Evolutionary conservation across 371 early-diverging fungal genomes (phyloP).

Genomic region (Mortierella sp.): DNA sequence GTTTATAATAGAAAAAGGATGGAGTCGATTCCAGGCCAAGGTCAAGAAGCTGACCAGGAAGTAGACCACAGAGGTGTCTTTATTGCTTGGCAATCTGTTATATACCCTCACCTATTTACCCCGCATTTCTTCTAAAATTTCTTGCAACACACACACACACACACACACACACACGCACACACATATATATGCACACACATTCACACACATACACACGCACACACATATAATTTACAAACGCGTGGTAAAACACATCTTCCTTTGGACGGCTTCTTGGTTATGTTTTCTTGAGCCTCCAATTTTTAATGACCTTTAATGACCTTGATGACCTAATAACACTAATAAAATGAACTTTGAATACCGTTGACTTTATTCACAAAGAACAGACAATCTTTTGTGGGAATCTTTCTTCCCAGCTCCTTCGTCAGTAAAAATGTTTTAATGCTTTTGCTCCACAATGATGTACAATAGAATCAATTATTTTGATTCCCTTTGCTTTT

Average conservation of each 20-base stretch:
- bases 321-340: neutral
- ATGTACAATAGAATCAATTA: too few relatives aligned
- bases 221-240: neutral
- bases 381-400: too few relatives aligned
- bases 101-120: conserved; percentile 9
- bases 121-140: neutral
- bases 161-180: neutral
- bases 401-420: neutral
- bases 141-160: neutral
- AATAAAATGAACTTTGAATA: too few relatives aligned
- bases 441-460: too few relatives aligned
- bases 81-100: neutral
- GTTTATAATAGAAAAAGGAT: conserved; percentile 34
- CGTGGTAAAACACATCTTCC: neutral
- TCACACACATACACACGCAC: neutral
- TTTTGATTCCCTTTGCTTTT: too few relatives aligned
- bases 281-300: neutral
- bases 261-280: neutral
- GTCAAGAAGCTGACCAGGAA: conserved; percentile 51
- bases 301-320: conserved; percentile 8
- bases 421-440: neutral
- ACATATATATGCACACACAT: neutral
- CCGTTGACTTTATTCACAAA: neutral
- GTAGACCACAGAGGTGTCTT: conserved; percentile 2
- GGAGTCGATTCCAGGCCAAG: conserved; percentile 52